Conservation (phyloP, 2,329 filamentous ascomycete genomes). For the Curvularia verruculosa region DNA sequence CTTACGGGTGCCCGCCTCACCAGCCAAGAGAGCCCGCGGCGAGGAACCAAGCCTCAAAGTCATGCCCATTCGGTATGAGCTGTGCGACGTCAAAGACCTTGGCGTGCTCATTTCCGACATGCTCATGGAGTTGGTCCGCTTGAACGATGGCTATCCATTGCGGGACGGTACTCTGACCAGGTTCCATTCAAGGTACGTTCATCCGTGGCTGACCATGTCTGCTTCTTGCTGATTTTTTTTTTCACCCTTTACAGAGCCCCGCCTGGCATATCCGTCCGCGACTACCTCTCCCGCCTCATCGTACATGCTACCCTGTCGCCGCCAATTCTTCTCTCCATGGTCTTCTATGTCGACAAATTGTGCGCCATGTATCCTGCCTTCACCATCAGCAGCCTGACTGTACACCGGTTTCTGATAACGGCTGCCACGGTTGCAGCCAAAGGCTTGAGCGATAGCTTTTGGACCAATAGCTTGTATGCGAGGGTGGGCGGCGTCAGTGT, state of each 20-base stretch:
- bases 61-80: constrained; percentile 78
- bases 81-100: constrained; percentile 81
- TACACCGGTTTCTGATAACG: constrained; percentile 96
- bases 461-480: constrained; percentile 97
- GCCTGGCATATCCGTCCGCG: constrained; percentile 90
- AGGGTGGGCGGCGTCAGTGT: constrained; percentile 91
- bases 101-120: constrained; percentile 92
- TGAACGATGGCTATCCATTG: constrained; percentile 87
- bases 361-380: constrained; percentile 93
- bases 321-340: constrained; percentile 95
- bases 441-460: constrained; percentile 94
- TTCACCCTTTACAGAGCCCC: constrained; percentile 59
- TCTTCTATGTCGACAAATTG: constrained; percentile 96
- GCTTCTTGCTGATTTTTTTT: constrained; percentile 8
- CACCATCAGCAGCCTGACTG: constrained; percentile 93
- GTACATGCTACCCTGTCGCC: constrained; percentile 93
- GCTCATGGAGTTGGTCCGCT: constrained; percentile 91
- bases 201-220: not conserved
- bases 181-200: constrained; percentile 83
- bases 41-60: constrained; percentile 57
- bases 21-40: constrained; percentile 42
- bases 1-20: constrained; percentile 29
- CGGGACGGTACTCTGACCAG: constrained; percentile 85
- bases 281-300: constrained; percentile 91
- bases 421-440: constrained; percentile 95